Percentiles rank a stretch among this genome's conserved stretches.
Evolutionary conservation across 345 rosid genomes (phyloP).

Genomic region (Salix exigua): DNA sequence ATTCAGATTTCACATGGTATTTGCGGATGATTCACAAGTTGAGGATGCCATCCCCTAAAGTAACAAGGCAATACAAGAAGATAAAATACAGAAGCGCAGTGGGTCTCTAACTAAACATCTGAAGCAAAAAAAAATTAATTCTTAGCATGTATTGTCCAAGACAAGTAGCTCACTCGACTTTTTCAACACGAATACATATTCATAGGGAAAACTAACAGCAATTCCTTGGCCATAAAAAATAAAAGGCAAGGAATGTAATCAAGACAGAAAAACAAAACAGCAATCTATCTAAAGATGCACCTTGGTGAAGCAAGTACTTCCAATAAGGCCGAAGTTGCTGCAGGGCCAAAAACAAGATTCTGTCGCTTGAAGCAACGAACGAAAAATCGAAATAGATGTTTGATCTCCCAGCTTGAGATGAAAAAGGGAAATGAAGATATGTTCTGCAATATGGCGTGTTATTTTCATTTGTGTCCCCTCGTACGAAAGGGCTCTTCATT

Average conservation of each 20-base stretch:
- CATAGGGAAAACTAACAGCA: not conserved
- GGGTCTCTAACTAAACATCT: not conserved
- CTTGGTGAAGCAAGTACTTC: not conserved
- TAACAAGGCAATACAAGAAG: too few species aligned
- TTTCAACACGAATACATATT: not conserved
- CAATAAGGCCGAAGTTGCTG: not conserved
- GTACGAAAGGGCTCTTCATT: slow-evolving; percentile 22
- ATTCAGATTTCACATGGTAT: not conserved
- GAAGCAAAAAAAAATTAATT: not conserved
- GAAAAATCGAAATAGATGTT: not conserved
- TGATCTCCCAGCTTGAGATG: slow-evolving; percentile 8
- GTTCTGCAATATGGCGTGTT: slow-evolving; percentile 13
- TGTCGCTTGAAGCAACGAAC: not conserved
- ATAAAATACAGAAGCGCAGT: not conserved
- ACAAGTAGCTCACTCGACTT: not conserved
- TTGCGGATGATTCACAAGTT: not conserved
- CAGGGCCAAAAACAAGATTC: not conserved
- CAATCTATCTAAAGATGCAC: slow-evolving; percentile 1
- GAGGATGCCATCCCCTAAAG: not conserved
- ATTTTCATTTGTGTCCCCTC: slow-evolving; percentile 8
- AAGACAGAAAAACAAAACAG: not conserved
- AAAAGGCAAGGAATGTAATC: slow-evolving; percentile 31
- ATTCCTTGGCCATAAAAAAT: slow-evolving; percentile 24
- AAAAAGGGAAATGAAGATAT: not conserved
- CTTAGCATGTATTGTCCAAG: not conserved